These are phyloP conservation scores for Lipomyces yamanashiensis DNA, from an alignment of 805 yeast species.

Conservation along the genomic window DNA sequence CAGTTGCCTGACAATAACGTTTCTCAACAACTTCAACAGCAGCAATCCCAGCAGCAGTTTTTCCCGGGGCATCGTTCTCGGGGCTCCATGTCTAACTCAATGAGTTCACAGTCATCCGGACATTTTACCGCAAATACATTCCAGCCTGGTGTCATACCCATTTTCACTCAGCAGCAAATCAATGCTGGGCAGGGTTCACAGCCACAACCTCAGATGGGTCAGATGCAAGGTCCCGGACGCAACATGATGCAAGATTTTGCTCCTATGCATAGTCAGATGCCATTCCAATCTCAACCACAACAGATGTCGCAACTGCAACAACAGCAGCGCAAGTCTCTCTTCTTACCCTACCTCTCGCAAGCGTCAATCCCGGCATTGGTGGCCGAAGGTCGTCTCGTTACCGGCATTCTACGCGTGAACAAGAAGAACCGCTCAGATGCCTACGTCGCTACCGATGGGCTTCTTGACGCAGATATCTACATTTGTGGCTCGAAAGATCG, in stretches of 20 bases:
- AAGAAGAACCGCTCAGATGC: slow-evolving; percentile 97
- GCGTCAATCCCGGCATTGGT: slow-evolving; percentile 87
- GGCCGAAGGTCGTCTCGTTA: slow-evolving; percentile 86
- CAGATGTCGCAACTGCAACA: slow-evolving; percentile 34
- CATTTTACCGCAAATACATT: slow-evolving; percentile 14
- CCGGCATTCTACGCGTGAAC: slow-evolving; percentile 91
- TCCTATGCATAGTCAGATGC: slow-evolving; percentile 10
- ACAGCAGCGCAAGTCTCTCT: slow-evolving; percentile 62
- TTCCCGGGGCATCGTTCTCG: slow-evolving; percentile 82
- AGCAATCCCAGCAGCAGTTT: slow-evolving; percentile 45
- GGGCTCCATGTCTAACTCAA: slow-evolving; percentile 55
- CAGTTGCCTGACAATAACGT: slow-evolving; percentile 22
- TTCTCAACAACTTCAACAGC: slow-evolving; percentile 20
- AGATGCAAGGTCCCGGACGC: slow-evolving; percentile 9
- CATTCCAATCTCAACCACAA: slow-evolving; percentile 14
- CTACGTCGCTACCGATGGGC: slow-evolving; percentile 95
- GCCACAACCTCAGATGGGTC: slow-evolving; percentile 9
- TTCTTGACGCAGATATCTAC: slow-evolving; percentile 93
- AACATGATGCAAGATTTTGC: slow-evolving; percentile 11
- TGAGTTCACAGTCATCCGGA: slow-evolving; percentile 14
- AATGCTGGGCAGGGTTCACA: slow-evolving; percentile 13
- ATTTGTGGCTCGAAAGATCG: slow-evolving; percentile 98
- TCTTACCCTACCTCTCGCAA: slow-evolving; percentile 96
- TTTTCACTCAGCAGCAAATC: slow-evolving; percentile 28
- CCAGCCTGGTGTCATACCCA: slow-evolving; percentile 30